Evolutionary conservation across 495 filamentous ascomycete genomes (phyloP), one percentile per base, ranked within the genome.

Genomic region (Hyaloscypha bicolor): DNA sequence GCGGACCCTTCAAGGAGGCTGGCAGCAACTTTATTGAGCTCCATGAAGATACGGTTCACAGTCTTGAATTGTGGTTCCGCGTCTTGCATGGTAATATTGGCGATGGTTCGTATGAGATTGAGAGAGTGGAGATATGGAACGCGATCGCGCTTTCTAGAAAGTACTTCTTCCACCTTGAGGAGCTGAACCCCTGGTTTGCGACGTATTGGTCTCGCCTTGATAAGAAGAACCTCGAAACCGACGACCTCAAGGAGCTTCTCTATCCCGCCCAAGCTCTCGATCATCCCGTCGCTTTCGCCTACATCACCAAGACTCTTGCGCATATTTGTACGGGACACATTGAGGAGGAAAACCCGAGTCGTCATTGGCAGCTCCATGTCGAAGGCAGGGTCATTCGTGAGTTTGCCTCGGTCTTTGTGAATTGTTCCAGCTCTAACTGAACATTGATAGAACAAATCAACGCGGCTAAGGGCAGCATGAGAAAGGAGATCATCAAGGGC

Each of bases 381-480:
- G n/a, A 25, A 56, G 22, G 53, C 29, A 56, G 53, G 16, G 53
- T 56, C 12, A 25, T 56, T 31, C 53, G 53, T 56, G 29, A 56
- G 53, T 3, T 56, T 8, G 6, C 53, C 19, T 12, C 45, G 45
- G 45, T 21, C 33, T 45, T 19, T 14, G n/a, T 48, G 11, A 14
- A 48, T 48, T 48, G 42, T 19, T 48, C 16, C 16, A 48, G 16
- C 42, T 4, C 25, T 48, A 32, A 35, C 39, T 8, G 25, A n/a
- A 6, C 42, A 56, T 37, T 42, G 2, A 9, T n/a, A 62, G 65
- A 55, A 32, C 53, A 55, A 56, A 3, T 67, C 42, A 61, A 67
- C 29, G 42, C 65, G 9, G 65, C 65, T 9, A 31, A 48, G n/a
- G 65, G 65, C 51, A 62, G 31, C 21, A 37, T 67, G 30, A 35